Evolutionary conservation across 495 filamentous ascomycete species (phyloP).

Genomic region (Parmelia sp.): DNA sequence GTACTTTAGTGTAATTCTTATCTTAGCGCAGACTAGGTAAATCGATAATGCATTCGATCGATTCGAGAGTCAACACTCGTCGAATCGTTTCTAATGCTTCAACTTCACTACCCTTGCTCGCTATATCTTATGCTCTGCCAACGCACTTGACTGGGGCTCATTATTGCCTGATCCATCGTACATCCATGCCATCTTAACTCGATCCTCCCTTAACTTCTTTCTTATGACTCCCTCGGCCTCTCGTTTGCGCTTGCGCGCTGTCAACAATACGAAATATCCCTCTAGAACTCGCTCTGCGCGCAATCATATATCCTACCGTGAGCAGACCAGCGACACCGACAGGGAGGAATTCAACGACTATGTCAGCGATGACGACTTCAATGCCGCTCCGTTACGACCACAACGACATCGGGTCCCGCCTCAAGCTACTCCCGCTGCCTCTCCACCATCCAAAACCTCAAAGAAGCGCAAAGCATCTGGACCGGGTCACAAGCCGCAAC

Average conservation of each 20-base stretch:
- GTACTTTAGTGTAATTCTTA: too few species aligned
- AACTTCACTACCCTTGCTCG: not conserved
- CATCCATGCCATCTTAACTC: not conserved
- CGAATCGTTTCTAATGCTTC: not conserved
- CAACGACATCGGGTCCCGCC: not conserved
- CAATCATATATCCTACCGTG: constrained; percentile 38
- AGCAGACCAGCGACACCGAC: constrained; percentile 39
- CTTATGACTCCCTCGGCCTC: constrained; percentile 29
- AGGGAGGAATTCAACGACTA: constrained; percentile 19
- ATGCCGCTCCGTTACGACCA: not conserved
- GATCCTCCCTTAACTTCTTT: too few species aligned
- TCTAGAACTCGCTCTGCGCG: constrained; percentile 28
- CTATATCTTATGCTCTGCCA: not conserved
- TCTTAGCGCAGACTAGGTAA: not conserved
- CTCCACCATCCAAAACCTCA: not conserved
- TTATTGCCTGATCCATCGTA: not conserved
- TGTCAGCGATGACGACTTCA: constrained; percentile 3
- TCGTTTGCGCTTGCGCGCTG: constrained; percentile 25
- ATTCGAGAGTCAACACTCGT: too few species aligned
- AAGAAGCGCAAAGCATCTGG: constrained; percentile 11
- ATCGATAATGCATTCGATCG: too few species aligned
- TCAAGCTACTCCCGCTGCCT: constrained; percentile 10
- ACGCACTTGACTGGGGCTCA: not conserved
- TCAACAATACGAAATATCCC: constrained; percentile 24
- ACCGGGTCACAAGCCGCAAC: not conserved